phyloP scores from a whole-genome alignment of 129 eudicot genomes.

The Solidago caesia region DNA sequence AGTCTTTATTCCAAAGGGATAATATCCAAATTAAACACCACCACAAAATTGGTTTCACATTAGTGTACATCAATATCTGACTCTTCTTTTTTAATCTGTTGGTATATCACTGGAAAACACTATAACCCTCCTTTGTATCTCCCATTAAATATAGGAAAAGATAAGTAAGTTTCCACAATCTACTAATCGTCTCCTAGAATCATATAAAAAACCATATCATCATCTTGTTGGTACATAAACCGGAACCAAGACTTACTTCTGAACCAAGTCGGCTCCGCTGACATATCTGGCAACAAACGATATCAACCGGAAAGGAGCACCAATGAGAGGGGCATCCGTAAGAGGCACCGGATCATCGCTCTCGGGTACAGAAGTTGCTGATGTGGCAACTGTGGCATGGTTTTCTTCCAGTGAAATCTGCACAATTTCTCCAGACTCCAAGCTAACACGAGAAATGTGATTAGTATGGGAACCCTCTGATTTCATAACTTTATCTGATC shows the following conservation, averaged over 20 bases:
- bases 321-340: conserved; percentile 80
- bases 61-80: conserved; percentile 14
- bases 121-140: conserved; percentile 12
- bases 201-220: conserved; percentile 17
- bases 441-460: conserved; percentile 41
- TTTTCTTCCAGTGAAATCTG: conserved; percentile 75
- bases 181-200: conserved; percentile 28
- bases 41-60: conserved; percentile 14
- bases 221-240: conserved; percentile 19
- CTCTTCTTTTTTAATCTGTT: conserved; percentile 11
- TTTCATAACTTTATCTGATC: conserved; percentile 30
- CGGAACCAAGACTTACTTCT: conserved; percentile 21
- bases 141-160: conserved; percentile 18
- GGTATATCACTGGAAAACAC: conserved; percentile 17
- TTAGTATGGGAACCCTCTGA: conserved; percentile 21
- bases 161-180: background rate
- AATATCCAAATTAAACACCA: conserved; percentile 16
- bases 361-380: conserved; percentile 24
- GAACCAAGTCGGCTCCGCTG: conserved; percentile 95
- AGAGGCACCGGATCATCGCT: conserved; percentile 43
- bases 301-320: conserved; percentile 91
- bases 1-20: conserved; percentile 27
- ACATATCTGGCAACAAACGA: conserved; percentile 88
- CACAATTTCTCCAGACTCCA: conserved; percentile 67
- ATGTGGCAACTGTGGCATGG: conserved; percentile 31